phyloP scores from a whole-genome alignment of 2,329 filamentous ascomycete genomes.

The Talaromyces sp. region DNA sequence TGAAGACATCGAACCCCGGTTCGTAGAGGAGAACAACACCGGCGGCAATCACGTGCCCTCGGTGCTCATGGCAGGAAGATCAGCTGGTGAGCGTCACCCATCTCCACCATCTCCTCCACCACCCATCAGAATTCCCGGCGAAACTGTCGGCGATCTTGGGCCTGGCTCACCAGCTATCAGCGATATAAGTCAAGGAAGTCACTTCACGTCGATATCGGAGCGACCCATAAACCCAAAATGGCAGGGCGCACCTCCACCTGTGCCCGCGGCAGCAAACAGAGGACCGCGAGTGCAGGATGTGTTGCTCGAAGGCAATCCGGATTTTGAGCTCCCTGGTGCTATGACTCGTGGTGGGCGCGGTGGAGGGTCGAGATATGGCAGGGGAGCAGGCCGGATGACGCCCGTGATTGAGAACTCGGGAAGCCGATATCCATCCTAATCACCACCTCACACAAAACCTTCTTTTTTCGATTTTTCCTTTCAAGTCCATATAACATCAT shows the following conservation, averaged over 20 bases:
- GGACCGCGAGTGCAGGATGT: conserved; percentile 63
- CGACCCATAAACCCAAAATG: conserved; percentile 84
- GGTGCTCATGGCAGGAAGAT: conserved; percentile 37
- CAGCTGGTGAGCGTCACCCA: conserved; percentile 35
- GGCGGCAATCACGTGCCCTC: conserved; percentile 31
- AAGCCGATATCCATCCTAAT: conserved; percentile 7
- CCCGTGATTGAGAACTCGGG: conserved; percentile 17
- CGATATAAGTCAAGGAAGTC: conserved; percentile 60
- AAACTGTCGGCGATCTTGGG: conserved; percentile 59
- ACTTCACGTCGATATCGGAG: conserved; percentile 88
- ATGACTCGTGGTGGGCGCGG: conserved; percentile 23
- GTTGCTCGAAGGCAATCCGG: conserved; percentile 74
- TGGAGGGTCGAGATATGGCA: conserved; percentile 16
- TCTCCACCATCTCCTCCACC: conserved; percentile 20
- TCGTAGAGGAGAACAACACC: conserved; percentile 55
- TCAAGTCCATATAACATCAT: not conserved
- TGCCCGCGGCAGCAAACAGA: conserved; percentile 47
- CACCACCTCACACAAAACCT: not conserved
- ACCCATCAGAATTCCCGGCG: conserved; percentile 51
- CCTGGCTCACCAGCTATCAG: conserved; percentile 71
- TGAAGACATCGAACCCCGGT: conserved; percentile 89
- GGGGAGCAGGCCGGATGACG: conserved; percentile 19
- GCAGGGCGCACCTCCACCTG: conserved; percentile 50
- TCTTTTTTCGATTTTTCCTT: not conserved
- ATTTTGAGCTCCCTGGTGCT: conserved; percentile 68